Evolutionary conservation across 2,329 filamentous ascomycete genomes (phyloP).

Genomic region (Neurospora sp.): DNA sequence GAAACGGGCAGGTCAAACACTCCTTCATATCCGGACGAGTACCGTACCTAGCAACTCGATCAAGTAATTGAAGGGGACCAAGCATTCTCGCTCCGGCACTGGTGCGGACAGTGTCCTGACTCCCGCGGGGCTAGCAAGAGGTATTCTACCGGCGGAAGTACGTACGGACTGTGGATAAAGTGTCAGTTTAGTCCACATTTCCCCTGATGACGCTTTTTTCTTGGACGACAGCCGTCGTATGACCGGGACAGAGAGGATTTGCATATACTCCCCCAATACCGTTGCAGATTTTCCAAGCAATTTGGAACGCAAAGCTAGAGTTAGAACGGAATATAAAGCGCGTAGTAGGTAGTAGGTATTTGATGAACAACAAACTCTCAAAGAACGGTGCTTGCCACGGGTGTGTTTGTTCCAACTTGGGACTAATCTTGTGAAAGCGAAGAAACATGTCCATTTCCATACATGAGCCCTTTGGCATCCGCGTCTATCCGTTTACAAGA

Average conservation of each 20-base stretch:
- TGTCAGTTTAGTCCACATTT: neutral
- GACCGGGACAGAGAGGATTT: neutral
- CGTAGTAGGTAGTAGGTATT: neutral
- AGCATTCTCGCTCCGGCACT: neutral
- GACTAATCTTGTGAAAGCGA: neutral
- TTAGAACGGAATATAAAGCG: neutral
- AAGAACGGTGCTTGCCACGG: neutral
- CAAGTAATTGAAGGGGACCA: neutral
- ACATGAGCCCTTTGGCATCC: neutral
- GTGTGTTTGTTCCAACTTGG: neutral
- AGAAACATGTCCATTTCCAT: fast-evolving
- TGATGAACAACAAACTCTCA: neutral
- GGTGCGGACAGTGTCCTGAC: too few species aligned
- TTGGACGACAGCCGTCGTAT: neutral
- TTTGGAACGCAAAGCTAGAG: neutral
- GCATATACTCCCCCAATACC: neutral
- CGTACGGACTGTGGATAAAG: neutral
- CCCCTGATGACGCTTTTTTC: neutral
- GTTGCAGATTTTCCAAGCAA: fast-evolving
- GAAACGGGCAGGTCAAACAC: neutral
- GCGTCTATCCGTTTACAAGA: neutral
- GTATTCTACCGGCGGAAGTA: neutral
- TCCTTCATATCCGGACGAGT: neutral
- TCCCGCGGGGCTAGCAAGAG: neutral
- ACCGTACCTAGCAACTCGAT: neutral